phyloP scores from a whole-genome alignment of 345 rosid species.

The Syzygium jambos region DNA sequence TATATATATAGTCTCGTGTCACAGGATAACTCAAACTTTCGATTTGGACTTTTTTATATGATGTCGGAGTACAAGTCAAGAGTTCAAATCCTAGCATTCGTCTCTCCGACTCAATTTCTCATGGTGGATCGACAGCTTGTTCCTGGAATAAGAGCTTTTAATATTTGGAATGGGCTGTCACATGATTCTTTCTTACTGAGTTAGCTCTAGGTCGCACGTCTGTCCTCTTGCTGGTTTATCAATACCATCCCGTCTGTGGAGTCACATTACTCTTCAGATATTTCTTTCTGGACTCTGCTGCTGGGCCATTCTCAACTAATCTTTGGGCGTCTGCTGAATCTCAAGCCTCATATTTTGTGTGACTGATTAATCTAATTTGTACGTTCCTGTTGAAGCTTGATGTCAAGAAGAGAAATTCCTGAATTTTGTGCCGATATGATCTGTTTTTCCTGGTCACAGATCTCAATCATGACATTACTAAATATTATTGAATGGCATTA shows the following conservation, averaged over 20 bases:
- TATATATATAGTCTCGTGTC: not conserved
- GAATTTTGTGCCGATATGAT: not conserved
- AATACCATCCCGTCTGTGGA: not conserved
- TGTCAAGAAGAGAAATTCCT: not conserved
- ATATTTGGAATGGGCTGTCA: not conserved
- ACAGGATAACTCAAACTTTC: not conserved
- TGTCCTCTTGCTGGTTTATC: not conserved
- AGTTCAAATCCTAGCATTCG: not conserved
- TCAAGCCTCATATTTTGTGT: not conserved
- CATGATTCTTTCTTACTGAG: not conserved
- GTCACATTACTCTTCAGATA: not conserved
- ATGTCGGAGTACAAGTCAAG: not conserved
- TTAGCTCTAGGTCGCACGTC: not conserved
- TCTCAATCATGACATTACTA: not conserved
- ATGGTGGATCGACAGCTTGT: not conserved
- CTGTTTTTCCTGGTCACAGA: not conserved
- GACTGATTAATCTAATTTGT: not conserved
- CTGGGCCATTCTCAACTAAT: not conserved
- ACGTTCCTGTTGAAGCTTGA: not conserved
- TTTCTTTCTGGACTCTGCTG: not conserved
- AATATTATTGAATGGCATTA: not conserved
- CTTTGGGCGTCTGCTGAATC: not conserved
- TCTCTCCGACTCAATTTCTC: not conserved
- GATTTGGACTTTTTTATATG: not conserved
- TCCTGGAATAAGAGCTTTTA: not conserved